Conservation (phyloP, 768 basidiomycete species). For the Hygrophorus russula region DNA sequence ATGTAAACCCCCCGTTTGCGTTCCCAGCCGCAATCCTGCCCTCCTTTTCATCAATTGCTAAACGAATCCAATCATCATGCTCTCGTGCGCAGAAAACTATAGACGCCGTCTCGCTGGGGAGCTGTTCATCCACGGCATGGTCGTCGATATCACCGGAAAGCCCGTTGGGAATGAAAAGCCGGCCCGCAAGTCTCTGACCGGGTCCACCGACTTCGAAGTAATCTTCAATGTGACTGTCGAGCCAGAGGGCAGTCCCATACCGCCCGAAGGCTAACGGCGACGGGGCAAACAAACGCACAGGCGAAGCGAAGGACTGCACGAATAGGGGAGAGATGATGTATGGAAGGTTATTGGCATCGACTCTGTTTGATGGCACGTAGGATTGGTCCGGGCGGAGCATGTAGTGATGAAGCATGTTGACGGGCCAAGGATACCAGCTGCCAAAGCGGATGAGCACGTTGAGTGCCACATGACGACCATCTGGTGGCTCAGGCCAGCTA, state of each 20-base stretch:
- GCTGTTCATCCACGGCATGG: slow-evolving; percentile 15
- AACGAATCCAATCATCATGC: slow-evolving; percentile 36
- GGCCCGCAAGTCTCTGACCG: slow-evolving; percentile 54
- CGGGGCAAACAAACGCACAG: slow-evolving; percentile 44
- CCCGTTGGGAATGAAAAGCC: slow-evolving; percentile 12
- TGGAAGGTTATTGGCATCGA: slow-evolving; percentile 29
- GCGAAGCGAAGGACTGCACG: slow-evolving; percentile 34
- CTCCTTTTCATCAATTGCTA: slow-evolving; percentile 37
- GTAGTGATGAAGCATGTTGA: slow-evolving; percentile 59
- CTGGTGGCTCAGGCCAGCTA: slow-evolving; percentile 10
- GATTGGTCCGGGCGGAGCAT: slow-evolving; percentile 32
- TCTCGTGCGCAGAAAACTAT: slow-evolving; percentile 36
- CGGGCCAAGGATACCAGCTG: slow-evolving; percentile 54
- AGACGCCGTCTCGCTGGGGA: slow-evolving; percentile 18
- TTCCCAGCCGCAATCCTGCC: slow-evolving; percentile 34
- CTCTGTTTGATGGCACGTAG: slow-evolving; percentile 17
- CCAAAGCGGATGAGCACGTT: slow-evolving; percentile 49
- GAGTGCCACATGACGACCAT: slow-evolving; percentile 20
- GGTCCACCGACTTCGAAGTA: slow-evolving; percentile 30
- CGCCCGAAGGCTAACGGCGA: slow-evolving; percentile 43
- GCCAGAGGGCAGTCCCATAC: slow-evolving; percentile 55
- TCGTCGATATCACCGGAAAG: slow-evolving; percentile 10
- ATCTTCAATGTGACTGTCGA: slow-evolving; percentile 51
- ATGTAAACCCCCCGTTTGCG: slow-evolving; percentile 34
- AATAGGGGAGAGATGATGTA: slow-evolving; percentile 28